Conservation (phyloP, 2,329 filamentous ascomycete genomes). For the Phyllosticta citrichinensis region DNA sequence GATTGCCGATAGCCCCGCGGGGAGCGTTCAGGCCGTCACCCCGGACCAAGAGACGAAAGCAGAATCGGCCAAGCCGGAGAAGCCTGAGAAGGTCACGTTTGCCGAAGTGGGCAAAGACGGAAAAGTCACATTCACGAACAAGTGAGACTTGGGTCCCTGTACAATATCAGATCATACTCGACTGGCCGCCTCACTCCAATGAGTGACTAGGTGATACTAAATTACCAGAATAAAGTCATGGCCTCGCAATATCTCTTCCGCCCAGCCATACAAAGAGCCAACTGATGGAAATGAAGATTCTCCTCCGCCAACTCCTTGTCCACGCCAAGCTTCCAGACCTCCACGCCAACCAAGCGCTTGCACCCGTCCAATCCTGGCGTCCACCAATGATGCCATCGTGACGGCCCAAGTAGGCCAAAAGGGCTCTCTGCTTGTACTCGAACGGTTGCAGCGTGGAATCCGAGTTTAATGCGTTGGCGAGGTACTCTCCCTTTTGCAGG, state of each 20-base stretch:
- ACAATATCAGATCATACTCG: background rate
- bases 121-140: constrained; percentile 10
- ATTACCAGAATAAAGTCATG: background rate
- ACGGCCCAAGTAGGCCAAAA: constrained; percentile 33
- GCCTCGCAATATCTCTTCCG: constrained; percentile 4
- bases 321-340: constrained; percentile 28
- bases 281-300: constrained; percentile 19
- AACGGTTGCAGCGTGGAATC: constrained; percentile 38
- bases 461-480: constrained; percentile 21
- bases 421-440: constrained; percentile 29
- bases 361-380: constrained; percentile 29
- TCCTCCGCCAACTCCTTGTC: constrained; percentile 25
- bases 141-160: background rate
- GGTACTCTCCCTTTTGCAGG: constrained; percentile 30
- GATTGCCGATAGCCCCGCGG: constrained; percentile 72
- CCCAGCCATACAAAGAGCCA: constrained; percentile 4
- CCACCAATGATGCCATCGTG: constrained; percentile 32
- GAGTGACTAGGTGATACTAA: background rate
- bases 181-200: background rate
- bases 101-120: constrained; percentile 9
- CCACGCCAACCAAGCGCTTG: constrained; percentile 36
- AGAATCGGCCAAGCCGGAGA: background rate
- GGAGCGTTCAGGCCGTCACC: constrained; percentile 53
- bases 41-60: constrained; percentile 17
- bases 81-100: constrained; percentile 1